Evolutionary conservation across 1,284 basidiomycete species (phyloP), one percentile per base, ranked within the genome.

Genomic region (Xerocomus minutiporus): DNA sequence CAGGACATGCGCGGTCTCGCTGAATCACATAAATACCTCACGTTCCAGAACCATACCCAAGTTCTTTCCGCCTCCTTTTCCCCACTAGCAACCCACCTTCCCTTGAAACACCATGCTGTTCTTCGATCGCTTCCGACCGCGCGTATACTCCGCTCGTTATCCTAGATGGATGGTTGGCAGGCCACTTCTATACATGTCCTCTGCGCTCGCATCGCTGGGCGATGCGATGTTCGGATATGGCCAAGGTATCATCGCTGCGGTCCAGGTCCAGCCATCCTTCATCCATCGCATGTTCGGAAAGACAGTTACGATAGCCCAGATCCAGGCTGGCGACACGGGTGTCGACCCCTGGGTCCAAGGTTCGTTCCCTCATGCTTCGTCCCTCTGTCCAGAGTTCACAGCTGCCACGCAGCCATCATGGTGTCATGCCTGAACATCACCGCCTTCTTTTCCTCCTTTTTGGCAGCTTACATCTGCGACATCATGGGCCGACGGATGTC

Each of bases 151-250:
- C 29, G 66, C 69, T 57, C 73, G 75, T 58, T 81, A 80, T 68
- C 77, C 78, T 53, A 64, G 72, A 69, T 77, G 75, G 74, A 72
- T 80, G 73, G 72, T 77, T 20, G 79, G 79, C 26, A 70, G 68
- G 46, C 75, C 74, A 17, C 67, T 80, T n/a, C 68, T 81, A 12
- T 75, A 77, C 61, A 71, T 70, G 42, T 76, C 76, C 31, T 78
- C 76, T 50, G 77, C 78, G 0, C 69, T 78, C 29, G 77, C 78
- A 11, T 76, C 76, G 52, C 71, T 81, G 52, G 79, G 79, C 46
- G 79, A 81, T 57, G 78, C 77, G 5, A 76, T 80, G 71, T 79
- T 81, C 55, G 79, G 79, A 2, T 81, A 80, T 54, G 73, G 75
- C 40, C 79, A 80, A 59, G 79, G 79, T 2, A 74, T 76, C 56